Percentiles rank a stretch among this genome's conserved stretches.
Conservation (phyloP, 73 alveolate genomes). For the Paramecium octaurelia region DNA sequence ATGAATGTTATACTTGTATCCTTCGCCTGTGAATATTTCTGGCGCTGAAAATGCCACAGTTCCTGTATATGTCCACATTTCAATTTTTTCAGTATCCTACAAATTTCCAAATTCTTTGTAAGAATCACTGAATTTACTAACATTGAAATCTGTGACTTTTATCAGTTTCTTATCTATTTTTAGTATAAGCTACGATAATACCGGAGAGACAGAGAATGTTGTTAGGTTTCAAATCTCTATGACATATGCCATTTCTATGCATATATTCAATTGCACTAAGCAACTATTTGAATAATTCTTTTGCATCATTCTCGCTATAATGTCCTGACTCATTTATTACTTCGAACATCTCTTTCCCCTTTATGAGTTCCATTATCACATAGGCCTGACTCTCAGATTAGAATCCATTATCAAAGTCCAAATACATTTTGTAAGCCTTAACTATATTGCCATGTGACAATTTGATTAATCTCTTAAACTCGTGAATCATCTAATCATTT, state of each 20-base stretch:
- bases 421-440: slow-evolving; percentile 46
- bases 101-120: slow-evolving; percentile 42
- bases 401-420: slow-evolving; percentile 43
- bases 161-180: background rate
- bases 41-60: slow-evolving; percentile 65
- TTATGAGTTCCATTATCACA: slow-evolving; percentile 50
- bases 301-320: slow-evolving; percentile 57
- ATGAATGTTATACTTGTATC: slow-evolving; percentile 1
- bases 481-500: slow-evolving; percentile 24
- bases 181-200: background rate
- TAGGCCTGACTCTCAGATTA: slow-evolving; percentile 48
- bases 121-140: slow-evolving; percentile 56
- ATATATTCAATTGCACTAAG: slow-evolving; percentile 50
- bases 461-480: slow-evolving; percentile 47
- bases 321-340: slow-evolving; percentile 50
- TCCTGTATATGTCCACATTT: slow-evolving; percentile 67
- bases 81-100: slow-evolving; percentile 43
- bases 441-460: slow-evolving; percentile 57
- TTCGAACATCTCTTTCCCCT: slow-evolving; percentile 63
- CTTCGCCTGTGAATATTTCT: slow-evolving; percentile 61
- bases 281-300: slow-evolving; percentile 29
- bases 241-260: slow-evolving; percentile 58
- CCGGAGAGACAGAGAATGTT: slow-evolving; percentile 46
- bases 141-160: slow-evolving; percentile 63
- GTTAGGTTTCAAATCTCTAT: slow-evolving; percentile 61